Base-by-base conservation (phyloP, 495 filamentous ascomycete species). In the Penicillium taxi region DNA sequence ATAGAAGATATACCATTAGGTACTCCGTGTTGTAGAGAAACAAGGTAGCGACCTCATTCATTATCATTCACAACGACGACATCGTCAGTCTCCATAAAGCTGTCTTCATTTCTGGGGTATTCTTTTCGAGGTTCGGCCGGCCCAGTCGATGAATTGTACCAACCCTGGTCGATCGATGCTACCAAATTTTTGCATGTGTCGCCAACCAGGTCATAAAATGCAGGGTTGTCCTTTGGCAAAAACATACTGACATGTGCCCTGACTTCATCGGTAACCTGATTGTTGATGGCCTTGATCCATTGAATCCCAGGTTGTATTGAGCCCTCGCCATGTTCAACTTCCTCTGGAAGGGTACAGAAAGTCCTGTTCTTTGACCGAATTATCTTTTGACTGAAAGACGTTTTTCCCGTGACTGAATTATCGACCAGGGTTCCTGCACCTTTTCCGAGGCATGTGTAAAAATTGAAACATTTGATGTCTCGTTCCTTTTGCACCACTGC, bases 181-280 rank as follows among this genome's bases (percentile, higher is more conserved):
- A 66, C 61, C 32, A 77, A 48, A 48, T 78, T 59, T 32, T 78
- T 72, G 55, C 76, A 82, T 19, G 86, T 78, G 37, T 80, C 58
- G 26, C 76, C 69, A 6, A 77, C 63, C 55, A 96, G 66, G 21
- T 64, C 69, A 44, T 75, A 70, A 47, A 87, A 94, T 9, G 75
- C 83, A 8, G 86, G 82, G 55, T 96, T 95, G 25, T 84, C 73
- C 48, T 74, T 81, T 5, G 80, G 74, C 36, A 76, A 66, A 47
- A 96, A 96, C 87, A 96, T 95, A 32, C 73, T 74, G 63, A 83
- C 80, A 66, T 96, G 91, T 9, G 93, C 90, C 44, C 65, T 64
- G 6, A 77, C 75, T 64, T 98, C 91, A 40, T 94, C 86, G 18
- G 41, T 61, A 2, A 81, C 85, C 52, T 72, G 76, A 41, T 88